A percentile compares a stretch with the other conserved stretches of the same genome.
Conservation (phyloP, 148 eudicot species). For the Salicornia ramosissima region DNA sequence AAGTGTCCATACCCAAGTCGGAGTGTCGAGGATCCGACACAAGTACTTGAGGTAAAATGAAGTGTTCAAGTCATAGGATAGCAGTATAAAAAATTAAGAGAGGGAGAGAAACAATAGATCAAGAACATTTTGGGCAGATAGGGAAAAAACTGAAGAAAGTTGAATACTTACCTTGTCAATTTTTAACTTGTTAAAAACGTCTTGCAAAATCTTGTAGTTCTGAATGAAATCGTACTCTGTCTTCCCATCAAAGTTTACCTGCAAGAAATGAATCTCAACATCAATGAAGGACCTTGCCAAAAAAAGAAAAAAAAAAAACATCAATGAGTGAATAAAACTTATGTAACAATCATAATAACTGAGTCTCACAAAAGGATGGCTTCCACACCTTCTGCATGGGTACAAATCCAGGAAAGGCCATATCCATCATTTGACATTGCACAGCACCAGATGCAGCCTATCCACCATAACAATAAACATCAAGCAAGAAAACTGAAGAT, state of each 20-base stretch:
- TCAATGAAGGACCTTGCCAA: slow-evolving; percentile 9
- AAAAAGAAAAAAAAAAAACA: no score
- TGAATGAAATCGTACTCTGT: slow-evolving; percentile 92
- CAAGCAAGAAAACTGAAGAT: background rate
- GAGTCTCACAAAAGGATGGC: background rate
- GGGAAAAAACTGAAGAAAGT: background rate
- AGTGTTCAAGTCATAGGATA: background rate
- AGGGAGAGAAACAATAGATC: background rate
- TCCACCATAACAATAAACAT: slow-evolving; percentile 10
- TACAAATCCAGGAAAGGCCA: slow-evolving; percentile 74
- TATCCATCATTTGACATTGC: slow-evolving; percentile 96
- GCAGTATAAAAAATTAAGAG: background rate
- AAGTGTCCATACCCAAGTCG: no score
- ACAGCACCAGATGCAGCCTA: slow-evolving; percentile 97
- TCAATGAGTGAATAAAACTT: background rate
- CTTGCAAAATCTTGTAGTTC: slow-evolving; percentile 93
- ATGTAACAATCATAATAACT: background rate
- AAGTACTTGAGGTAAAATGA: background rate
- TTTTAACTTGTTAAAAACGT: slow-evolving; percentile 83
- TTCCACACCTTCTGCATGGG: slow-evolving; percentile 86
- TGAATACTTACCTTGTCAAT: slow-evolving; percentile 59
- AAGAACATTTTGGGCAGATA: background rate
- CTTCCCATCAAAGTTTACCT: slow-evolving; percentile 94
- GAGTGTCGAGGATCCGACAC: no score
- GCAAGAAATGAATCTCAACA: slow-evolving; percentile 9